Conservation (phyloP, 2,329 filamentous ascomycete genomes). For the Epichloe baconii region DNA sequence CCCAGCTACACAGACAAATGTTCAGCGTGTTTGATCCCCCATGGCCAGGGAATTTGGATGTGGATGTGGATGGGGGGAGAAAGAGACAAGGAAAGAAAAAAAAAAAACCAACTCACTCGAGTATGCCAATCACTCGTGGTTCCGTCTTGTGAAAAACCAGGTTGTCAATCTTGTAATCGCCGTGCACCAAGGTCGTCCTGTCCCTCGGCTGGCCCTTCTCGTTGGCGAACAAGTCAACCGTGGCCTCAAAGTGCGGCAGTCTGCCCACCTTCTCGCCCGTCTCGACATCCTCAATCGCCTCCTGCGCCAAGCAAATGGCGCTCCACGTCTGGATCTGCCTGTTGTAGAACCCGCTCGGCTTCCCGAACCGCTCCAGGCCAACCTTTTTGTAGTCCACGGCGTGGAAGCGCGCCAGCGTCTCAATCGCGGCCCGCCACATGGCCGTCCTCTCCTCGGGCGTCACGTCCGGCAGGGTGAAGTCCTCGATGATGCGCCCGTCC, state of each 20-base stretch:
- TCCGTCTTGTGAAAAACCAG: slow-evolving; percentile 82
- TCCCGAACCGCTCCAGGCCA: slow-evolving; percentile 62
- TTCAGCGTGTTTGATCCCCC: neutral
- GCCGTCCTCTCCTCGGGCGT: slow-evolving; percentile 53
- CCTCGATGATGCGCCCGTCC: slow-evolving; percentile 85
- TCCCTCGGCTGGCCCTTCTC: slow-evolving; percentile 60
- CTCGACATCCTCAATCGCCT: slow-evolving; percentile 61
- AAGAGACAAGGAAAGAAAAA: slow-evolving; percentile 10
- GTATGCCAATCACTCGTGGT: slow-evolving; percentile 76
- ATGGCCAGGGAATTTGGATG: neutral
- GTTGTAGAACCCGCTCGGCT: slow-evolving; percentile 63
- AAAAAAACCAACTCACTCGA: slow-evolving; percentile 47
- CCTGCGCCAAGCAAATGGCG: slow-evolving; percentile 67
- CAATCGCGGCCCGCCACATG: slow-evolving; percentile 79
- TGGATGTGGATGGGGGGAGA: neutral
- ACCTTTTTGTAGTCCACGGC: slow-evolving; percentile 53
- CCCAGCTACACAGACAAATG: slow-evolving; percentile 47
- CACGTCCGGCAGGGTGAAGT: slow-evolving; percentile 67
- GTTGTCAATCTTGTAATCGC: slow-evolving; percentile 94
- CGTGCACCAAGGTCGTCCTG: slow-evolving; percentile 70
- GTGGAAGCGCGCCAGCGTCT: slow-evolving; percentile 78
- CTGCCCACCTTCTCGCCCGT: slow-evolving; percentile 63
- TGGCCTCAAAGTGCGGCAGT: slow-evolving; percentile 71
- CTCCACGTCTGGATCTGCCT: slow-evolving; percentile 76
- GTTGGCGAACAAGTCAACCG: slow-evolving; percentile 66